Base-by-base conservation (phyloP, 768 basidiomycete species). In the Tulasnella sp. region DNA sequence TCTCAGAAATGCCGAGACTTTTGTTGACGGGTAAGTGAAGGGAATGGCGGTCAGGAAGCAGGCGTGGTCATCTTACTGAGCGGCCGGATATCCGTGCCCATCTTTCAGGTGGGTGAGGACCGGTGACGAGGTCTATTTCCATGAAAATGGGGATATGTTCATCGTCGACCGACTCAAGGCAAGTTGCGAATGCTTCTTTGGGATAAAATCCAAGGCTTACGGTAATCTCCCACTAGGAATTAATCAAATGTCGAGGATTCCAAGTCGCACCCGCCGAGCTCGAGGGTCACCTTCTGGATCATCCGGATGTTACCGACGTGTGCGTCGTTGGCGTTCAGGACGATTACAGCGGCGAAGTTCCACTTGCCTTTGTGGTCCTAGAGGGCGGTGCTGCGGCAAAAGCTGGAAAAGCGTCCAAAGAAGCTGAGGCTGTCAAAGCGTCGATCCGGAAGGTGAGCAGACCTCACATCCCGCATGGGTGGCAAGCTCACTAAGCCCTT, bases 291-390 rank as follows among this genome's bases (percentile, higher is more conserved):
- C 76, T 89, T n/a, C 77, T 89, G 32, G 83, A 81, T 59, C 87
- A 90, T 75, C 79, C 83, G 0, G 88, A 88, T 75, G 85, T 90
- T 29, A 81, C 82, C 4, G 85, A 74, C 52, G 82, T 82, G 1
- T 89, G 89, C 74, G 89, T 91, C 1, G 85, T 91, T 19, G 86
- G 88, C 0, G 76, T 88, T 37, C 86, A 85, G 8, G 87, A 91
- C 76, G 89, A 90, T 8, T 90, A 86, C 73, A 71, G 59, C 73
- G 90, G 90, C 17, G 90, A 91, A 77, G 80, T 89, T 6, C 90
- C 90, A 0, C 77, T 90, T 76, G 90, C 89, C 5, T 91, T 86
- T 75, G 83, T 90, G 3, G 87, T 86, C 0, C 81, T 89, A 4
- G 82, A 80, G 62, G 75, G 78, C 1, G 81, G 81, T 16, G 80